Percentiles rank a stretch among this genome's conserved stretches.
Conservation (phyloP, 140 eudicot genomes). For the Bidens hawaiensis region DNA sequence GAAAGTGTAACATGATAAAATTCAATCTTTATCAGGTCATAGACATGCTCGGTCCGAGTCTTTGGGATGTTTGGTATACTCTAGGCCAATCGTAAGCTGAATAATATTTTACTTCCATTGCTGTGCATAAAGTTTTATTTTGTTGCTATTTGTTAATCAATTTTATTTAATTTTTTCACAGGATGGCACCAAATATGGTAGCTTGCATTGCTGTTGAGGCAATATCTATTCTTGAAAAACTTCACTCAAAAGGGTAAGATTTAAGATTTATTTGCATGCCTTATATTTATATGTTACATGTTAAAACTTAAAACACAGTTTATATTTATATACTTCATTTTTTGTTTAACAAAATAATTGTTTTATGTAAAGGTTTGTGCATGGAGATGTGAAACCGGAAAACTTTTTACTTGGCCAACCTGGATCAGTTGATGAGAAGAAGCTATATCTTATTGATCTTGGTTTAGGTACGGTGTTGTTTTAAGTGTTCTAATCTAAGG, state of each 20-base stretch:
- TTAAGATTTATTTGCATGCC: neutral
- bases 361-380: conserved; percentile 67
- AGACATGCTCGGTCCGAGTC: too few relatives aligned
- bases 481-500: too few relatives aligned
- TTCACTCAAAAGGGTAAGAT: conserved; percentile 85
- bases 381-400: conserved; percentile 98
- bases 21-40: too few relatives aligned
- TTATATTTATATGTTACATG: neutral
- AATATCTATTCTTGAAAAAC: conserved; percentile 91
- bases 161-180: conserved; percentile 36
- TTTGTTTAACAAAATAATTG: conserved; percentile 7
- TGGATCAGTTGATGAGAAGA: conserved; percentile 87
- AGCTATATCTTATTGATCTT: conserved; percentile 95
- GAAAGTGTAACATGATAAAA: too few relatives aligned
- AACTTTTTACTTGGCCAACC: conserved; percentile 97
- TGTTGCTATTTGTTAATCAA: conserved; percentile 12
- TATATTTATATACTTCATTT: neutral
- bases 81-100: neutral
- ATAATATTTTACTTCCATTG: too few relatives aligned
- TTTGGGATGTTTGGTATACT: too few relatives aligned
- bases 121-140: too few relatives aligned
- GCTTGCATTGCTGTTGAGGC: conserved; percentile 99
- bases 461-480: conserved; percentile 92
- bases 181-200: conserved; percentile 91
- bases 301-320: conserved; percentile 4